These are phyloP conservation scores for Quercus parvula DNA, from an alignment of 306 rosid species.

Conservation along the genomic window DNA sequence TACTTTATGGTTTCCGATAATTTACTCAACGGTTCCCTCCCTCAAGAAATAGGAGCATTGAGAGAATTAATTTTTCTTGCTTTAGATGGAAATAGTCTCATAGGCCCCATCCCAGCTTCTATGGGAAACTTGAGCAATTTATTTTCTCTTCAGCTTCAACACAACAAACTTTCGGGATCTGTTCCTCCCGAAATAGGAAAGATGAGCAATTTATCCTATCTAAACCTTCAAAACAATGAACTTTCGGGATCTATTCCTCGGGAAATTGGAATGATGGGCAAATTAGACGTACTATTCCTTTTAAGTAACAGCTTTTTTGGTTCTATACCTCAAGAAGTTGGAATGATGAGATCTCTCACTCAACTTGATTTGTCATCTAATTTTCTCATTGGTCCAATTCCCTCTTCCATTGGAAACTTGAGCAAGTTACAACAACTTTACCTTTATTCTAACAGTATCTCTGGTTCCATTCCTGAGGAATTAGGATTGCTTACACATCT, in stretches of 20 bases:
- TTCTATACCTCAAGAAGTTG: not conserved
- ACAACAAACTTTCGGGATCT: not conserved
- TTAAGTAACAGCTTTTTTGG: not conserved
- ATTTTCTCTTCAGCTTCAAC: accelerated
- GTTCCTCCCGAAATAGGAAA: too few species aligned
- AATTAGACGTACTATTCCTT: not conserved
- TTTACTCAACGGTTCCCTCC: not conserved
- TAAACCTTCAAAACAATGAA: accelerated
- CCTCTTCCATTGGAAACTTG: not conserved
- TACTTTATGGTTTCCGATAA: not conserved
- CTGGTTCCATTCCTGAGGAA: not conserved
- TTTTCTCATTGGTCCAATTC: not conserved
- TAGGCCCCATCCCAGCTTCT: not conserved
- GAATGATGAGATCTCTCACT: not conserved
- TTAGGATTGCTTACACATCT: not conserved
- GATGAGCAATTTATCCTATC: not conserved
- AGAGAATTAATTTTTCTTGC: too few species aligned
- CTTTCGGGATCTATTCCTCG: not conserved
- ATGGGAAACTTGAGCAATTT: not conserved
- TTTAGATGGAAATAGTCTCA: not conserved
- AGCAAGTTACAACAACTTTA: not conserved
- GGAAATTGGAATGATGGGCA: not conserved
- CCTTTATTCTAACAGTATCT: not conserved
- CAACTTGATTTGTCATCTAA: not conserved
- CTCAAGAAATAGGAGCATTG: too few species aligned